phyloP scores from a whole-genome alignment of 805 yeast genomes.

The Kuraishia piskuri region DNA sequence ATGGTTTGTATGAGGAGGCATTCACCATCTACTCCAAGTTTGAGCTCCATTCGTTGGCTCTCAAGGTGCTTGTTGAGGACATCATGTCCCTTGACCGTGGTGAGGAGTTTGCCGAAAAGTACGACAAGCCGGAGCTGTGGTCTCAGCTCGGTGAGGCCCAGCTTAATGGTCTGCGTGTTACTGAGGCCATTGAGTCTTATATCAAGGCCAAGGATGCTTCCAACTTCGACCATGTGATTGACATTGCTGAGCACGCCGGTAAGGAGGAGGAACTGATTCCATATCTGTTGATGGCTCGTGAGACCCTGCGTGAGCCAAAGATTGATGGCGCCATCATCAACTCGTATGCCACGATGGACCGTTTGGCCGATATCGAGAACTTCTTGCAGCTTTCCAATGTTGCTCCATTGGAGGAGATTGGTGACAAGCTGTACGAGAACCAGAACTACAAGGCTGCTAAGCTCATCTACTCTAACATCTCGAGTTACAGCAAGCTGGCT shows the following conservation, averaged over 20 bases:
- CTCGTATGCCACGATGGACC: conserved; percentile 74
- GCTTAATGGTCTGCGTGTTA: conserved; percentile 83
- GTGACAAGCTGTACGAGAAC: conserved; percentile 79
- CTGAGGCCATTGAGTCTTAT: conserved; percentile 88
- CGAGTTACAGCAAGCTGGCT: conserved; percentile 93
- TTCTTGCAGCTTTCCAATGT: conserved; percentile 83
- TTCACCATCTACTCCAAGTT: conserved; percentile 85
- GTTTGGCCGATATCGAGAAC: conserved; percentile 72
- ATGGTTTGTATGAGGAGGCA: conserved; percentile 87
- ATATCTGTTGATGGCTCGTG: conserved; percentile 86
- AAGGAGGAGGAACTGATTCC: conserved; percentile 89
- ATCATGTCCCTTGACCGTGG: conserved; percentile 93
- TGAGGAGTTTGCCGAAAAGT: conserved; percentile 83
- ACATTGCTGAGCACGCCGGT: conserved; percentile 91
- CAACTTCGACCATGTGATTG: conserved; percentile 86
- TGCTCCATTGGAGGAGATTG: conserved; percentile 86
- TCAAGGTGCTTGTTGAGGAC: conserved; percentile 87
- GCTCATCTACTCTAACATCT: conserved; percentile 72
- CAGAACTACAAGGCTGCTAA: conserved; percentile 90
- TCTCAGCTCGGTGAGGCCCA: conserved; percentile 94
- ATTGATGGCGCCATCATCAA: conserved; percentile 89
- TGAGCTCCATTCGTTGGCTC: conserved; percentile 68
- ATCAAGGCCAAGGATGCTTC: conserved; percentile 87
- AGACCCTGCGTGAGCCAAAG: conserved; percentile 80
- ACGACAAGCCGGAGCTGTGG: conserved; percentile 85